Evolutionary conservation across 192 early-diverging fungal species (phyloP), one percentile per base, ranked within the genome.

Genomic region (Powellomyces hirtus): DNA sequence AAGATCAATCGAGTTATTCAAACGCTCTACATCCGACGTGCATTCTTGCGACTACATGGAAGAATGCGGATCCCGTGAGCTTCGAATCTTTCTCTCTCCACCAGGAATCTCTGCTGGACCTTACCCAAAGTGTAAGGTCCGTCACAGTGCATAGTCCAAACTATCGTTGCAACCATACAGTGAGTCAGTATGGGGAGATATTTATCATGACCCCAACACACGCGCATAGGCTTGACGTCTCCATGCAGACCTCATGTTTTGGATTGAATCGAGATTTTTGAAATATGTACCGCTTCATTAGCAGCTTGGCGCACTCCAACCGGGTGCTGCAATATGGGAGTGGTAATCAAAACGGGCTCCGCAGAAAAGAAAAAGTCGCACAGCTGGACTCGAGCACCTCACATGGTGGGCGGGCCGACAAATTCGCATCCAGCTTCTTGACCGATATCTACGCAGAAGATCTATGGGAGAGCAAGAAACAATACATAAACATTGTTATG

Each of bases 341-440:
- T 34, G 14, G 31, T 34, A 42, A 42, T 42, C 11, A 13, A 10
- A 42, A n/a, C 40, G 16, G 26, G 29, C 26, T 53, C 51, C 10
- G 1, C 20, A 33, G 29, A 22, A 18, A 7, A 29, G 2, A 56
- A 33, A 34, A 29, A 2, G 18, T 4, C 24, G 29, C 26, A 31
- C 10, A 52, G 24, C 8, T 8, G 13, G 11, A 27, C 8, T 27
- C 8, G 10, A 52, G 8, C 10, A 24, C 51, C 13, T 27, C 51
- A 56, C 53, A 27, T 56, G 26, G 31, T 56, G 53, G 53, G 53
- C 26, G 53, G 53, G 4, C 53, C 53, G 31, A 56, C 29, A 29
- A 56, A 22, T 29, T 56, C 53, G 53, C 24, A 33, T 16, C 53
- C 53, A 16, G 53, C 53, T 56, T 56, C 53, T 29, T 56, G 53